These are phyloP conservation scores for Tausonia pullulans DNA, from an alignment of 1,284 basidiomycete species.

Conservation along the genomic window DNA sequence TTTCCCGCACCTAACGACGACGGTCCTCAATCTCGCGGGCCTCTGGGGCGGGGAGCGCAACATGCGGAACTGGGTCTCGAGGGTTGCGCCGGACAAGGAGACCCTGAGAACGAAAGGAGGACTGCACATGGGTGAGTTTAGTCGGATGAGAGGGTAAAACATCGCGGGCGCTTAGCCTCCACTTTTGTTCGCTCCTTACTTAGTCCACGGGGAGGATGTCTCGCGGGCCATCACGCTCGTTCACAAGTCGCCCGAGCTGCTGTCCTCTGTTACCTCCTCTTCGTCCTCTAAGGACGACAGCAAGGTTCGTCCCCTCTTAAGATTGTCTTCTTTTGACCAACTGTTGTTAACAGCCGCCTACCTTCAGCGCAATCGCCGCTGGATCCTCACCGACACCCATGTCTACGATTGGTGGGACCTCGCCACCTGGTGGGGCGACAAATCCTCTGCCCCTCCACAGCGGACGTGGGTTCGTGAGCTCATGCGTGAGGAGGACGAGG, in stretches of 20 bases:
- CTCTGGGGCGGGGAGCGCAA: constrained; percentile 49
- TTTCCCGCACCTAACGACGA: constrained; percentile 27
- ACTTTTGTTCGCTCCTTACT: background rate
- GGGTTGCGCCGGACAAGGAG: constrained; percentile 47
- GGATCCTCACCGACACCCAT: constrained; percentile 44
- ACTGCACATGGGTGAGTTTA: constrained; percentile 38
- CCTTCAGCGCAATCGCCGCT: constrained; percentile 1
- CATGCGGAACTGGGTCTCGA: constrained; percentile 43
- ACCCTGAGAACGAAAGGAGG: constrained; percentile 42
- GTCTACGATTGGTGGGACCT: constrained; percentile 59
- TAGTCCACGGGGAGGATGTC: constrained; percentile 47
- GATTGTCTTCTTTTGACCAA: too few species aligned
- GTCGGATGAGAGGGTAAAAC: background rate
- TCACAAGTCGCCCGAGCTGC: background rate
- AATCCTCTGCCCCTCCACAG: background rate
- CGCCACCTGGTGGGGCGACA: constrained; percentile 32
- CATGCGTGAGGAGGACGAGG: constrained; percentile 44
- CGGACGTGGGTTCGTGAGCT: constrained; percentile 50
- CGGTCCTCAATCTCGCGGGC: constrained; percentile 51
- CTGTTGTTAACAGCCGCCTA: too few species aligned
- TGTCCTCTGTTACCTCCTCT: background rate
- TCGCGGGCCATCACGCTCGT: constrained; percentile 43
- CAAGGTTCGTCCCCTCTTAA: too few species aligned
- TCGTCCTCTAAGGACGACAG: background rate
- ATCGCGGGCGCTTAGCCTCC: background rate